Conservation (phyloP, 1,284 basidiomycete genomes). For the Hypsizygus ulmarius region DNA sequence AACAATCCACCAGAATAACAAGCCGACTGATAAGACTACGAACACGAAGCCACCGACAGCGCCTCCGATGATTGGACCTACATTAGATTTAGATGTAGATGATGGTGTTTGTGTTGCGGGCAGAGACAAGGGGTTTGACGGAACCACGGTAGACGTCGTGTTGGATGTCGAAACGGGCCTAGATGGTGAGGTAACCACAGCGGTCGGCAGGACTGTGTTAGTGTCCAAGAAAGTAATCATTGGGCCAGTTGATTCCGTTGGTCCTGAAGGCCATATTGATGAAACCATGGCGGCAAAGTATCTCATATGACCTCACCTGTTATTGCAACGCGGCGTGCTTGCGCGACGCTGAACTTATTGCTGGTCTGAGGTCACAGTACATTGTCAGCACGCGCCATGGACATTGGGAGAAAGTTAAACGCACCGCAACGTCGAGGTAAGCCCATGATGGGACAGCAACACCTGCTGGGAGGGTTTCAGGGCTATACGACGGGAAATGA, state of each 20-base stretch:
- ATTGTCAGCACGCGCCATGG: too few species aligned
- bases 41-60: slow-evolving; percentile 23
- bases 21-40: slow-evolving; percentile 16
- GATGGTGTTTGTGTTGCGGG: neutral
- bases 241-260: too few species aligned
- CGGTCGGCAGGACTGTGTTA: too few species aligned
- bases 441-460: neutral
- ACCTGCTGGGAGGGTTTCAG: neutral
- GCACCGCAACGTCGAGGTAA: neutral
- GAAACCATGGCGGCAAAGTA: too few species aligned
- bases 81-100: neutral
- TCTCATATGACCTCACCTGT: neutral
- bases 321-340: neutral
- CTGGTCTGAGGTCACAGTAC: neutral
- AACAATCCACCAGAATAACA: slow-evolving; percentile 21
- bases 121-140: neutral
- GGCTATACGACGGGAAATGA: neutral
- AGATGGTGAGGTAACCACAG: too few species aligned
- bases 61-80: slow-evolving; percentile 22
- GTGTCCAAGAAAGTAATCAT: too few species aligned
- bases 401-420: neutral
- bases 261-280: too few species aligned
- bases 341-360: neutral
- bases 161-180: neutral
- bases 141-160: neutral